Percentiles rank a stretch among this genome's conserved stretches.
Evolutionary conservation across 2,329 filamentous ascomycete genomes (phyloP).

Genomic region (Colletotrichum chrysophilum): DNA sequence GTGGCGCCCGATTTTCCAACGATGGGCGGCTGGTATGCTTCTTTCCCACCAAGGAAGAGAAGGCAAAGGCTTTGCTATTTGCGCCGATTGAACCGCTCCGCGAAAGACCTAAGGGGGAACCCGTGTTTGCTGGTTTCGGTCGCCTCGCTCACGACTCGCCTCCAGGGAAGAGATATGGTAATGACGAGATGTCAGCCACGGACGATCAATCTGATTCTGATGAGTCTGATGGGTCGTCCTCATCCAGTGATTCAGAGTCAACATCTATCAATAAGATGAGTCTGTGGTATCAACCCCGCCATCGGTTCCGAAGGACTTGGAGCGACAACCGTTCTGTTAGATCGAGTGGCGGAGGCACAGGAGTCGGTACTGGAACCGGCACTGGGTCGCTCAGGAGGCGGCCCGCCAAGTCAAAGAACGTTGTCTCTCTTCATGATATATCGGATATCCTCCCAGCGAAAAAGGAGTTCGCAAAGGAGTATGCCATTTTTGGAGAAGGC

Average conservation of each 20-base stretch:
- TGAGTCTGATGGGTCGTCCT: slow-evolving; percentile 51
- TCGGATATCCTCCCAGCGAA: slow-evolving; percentile 79
- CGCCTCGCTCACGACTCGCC: slow-evolving; percentile 57
- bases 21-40: slow-evolving; percentile 71
- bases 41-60: slow-evolving; percentile 72
- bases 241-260: slow-evolving; percentile 66
- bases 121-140: slow-evolving; percentile 63
- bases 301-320: slow-evolving; percentile 59
- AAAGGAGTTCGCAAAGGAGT: slow-evolving; percentile 76
- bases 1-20: slow-evolving; percentile 65
- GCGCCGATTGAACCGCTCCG: slow-evolving; percentile 49
- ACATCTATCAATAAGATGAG: slow-evolving; percentile 66
- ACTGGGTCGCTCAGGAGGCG: slow-evolving; percentile 50
- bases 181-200: slow-evolving; percentile 56
- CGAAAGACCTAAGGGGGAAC: slow-evolving; percentile 57
- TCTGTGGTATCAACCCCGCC: slow-evolving; percentile 60
- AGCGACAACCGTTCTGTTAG: slow-evolving; percentile 62
- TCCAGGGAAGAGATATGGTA: slow-evolving; percentile 49
- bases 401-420: slow-evolving; percentile 64
- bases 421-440: slow-evolving; percentile 76
- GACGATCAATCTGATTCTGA: slow-evolving; percentile 59
- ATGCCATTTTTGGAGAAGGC: slow-evolving; percentile 83
- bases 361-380: slow-evolving; percentile 55
- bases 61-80: slow-evolving; percentile 55
- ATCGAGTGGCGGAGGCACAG: slow-evolving; percentile 67